Conservation (phyloP, 164 flowering plant genomes). For the Macadamia integrifolia region DNA sequence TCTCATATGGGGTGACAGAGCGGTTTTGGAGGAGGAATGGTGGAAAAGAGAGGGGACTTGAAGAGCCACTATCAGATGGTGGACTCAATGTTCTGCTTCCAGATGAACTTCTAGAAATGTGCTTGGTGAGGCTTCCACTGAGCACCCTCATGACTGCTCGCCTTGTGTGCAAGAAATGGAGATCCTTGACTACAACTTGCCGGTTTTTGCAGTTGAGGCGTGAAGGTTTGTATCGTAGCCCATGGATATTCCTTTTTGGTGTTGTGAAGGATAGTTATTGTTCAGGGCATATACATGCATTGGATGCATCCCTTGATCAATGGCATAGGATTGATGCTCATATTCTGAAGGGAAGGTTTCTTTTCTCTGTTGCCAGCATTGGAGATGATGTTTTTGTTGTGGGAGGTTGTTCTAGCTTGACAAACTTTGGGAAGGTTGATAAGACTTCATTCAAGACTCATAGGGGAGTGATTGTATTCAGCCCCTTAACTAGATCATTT, state of each 20-base stretch:
- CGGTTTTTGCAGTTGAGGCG: slow-evolving; percentile 72
- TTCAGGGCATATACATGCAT: slow-evolving; percentile 74
- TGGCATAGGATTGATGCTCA: slow-evolving; percentile 74
- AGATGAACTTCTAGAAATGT: slow-evolving; percentile 88
- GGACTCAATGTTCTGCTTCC: slow-evolving; percentile 57
- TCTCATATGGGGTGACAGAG: slow-evolving; percentile 64
- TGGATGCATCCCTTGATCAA: slow-evolving; percentile 62
- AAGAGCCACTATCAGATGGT: slow-evolving; percentile 25
- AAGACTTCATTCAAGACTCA: slow-evolving; percentile 82
- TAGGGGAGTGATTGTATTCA: slow-evolving; percentile 63
- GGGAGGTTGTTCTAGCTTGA: slow-evolving; percentile 92
- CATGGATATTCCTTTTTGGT: slow-evolving; percentile 91
- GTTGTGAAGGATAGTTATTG: slow-evolving; percentile 78
- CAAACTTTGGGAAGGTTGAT: slow-evolving; percentile 72
- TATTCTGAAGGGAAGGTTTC: slow-evolving; percentile 69
- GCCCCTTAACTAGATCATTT: slow-evolving; percentile 73
- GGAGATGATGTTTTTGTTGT: slow-evolving; percentile 64
- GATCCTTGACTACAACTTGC: slow-evolving; percentile 51
- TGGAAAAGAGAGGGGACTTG: slow-evolving; percentile 39
- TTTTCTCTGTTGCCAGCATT: slow-evolving; percentile 74
- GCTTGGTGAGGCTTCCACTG: slow-evolving; percentile 81
- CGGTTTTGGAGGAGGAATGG: slow-evolving; percentile 60
- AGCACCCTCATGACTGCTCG: slow-evolving; percentile 84
- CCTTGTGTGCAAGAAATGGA: slow-evolving; percentile 93
- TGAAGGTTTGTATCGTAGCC: slow-evolving; percentile 53